A percentile compares a stretch with the other conserved stretches of the same genome.
phyloP scores from a whole-genome alignment of 306 rosid genomes.

The Albizia julibrissin region DNA sequence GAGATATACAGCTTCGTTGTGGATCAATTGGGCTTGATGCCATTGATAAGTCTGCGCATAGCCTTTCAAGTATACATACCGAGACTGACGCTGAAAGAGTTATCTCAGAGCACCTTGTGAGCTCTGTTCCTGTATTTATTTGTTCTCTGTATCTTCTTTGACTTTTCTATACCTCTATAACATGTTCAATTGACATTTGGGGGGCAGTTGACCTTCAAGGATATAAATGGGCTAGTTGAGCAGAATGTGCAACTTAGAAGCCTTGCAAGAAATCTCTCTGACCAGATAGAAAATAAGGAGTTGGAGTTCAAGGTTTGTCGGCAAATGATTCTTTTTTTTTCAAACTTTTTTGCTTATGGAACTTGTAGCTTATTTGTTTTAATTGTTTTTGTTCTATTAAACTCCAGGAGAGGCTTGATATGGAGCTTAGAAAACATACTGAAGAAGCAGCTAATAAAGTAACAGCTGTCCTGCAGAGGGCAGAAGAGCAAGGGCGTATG shows the following conservation, averaged over 20 bases:
- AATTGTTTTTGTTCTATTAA: constrained; percentile 25
- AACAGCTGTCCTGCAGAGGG: constrained; percentile 81
- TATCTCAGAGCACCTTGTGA: constrained; percentile 83
- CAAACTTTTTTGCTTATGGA: background rate
- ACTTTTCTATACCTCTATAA: constrained; percentile 6
- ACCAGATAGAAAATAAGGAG: constrained; percentile 73
- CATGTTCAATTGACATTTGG: constrained; percentile 24
- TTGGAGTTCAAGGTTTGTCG: constrained; percentile 71
- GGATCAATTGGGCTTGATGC: constrained; percentile 56
- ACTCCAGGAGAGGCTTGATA: constrained; percentile 70
- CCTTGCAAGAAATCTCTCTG: constrained; percentile 83
- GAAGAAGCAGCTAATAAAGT: constrained; percentile 85
- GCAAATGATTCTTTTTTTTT: background rate
- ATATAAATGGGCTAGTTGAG: constrained; percentile 90
- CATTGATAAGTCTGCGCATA: constrained; percentile 33
- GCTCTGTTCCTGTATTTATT: constrained; percentile 31
- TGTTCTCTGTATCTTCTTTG: background rate
- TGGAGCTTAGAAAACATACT: constrained; percentile 71
- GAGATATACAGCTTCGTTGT: constrained; percentile 91
- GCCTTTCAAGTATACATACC: constrained; percentile 36
- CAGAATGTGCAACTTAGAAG: constrained; percentile 91
- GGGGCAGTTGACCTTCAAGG: constrained; percentile 91
- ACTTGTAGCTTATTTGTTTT: background rate
- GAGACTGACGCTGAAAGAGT: constrained; percentile 70
- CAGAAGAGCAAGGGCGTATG: constrained; percentile 91